phyloP scores from a whole-genome alignment of 805 yeast species.

The Candida piceae region DNA sequence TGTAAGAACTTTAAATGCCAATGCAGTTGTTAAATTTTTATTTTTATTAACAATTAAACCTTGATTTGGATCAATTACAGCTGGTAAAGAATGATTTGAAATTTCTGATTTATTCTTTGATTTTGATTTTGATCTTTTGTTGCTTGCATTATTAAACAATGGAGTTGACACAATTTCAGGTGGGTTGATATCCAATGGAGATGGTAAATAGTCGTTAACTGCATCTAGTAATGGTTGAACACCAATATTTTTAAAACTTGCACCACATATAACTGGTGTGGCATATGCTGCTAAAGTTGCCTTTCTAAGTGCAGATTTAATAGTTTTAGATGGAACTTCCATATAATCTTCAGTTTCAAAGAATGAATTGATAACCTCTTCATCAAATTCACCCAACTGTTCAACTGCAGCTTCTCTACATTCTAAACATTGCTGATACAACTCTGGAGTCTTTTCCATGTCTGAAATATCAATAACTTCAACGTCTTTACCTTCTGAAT shows the following conservation, averaged over 20 bases:
- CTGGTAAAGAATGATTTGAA: slow-evolving; percentile 24
- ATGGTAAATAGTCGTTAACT: slow-evolving; percentile 69
- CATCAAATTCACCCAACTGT: slow-evolving; percentile 79
- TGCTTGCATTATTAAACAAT: slow-evolving; percentile 9
- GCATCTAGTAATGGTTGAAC: slow-evolving; percentile 93
- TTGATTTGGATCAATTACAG: slow-evolving; percentile 32
- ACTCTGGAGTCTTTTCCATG: slow-evolving; percentile 25
- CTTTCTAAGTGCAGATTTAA: slow-evolving; percentile 57
- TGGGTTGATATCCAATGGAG: slow-evolving; percentile 59
- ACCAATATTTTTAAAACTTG: slow-evolving; percentile 88
- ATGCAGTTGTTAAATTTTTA: slow-evolving; percentile 62
- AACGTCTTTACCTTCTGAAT: slow-evolving; percentile 46
- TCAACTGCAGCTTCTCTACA: slow-evolving; percentile 78
- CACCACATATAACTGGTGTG: slow-evolving; percentile 86
- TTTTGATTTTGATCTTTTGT: slow-evolving; percentile 15
- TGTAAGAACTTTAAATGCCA: slow-evolving; percentile 88
- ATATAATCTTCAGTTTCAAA: slow-evolving; percentile 71
- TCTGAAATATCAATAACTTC: slow-evolving; percentile 39
- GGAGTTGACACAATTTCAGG: slow-evolving; percentile 44
- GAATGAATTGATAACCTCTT: slow-evolving; percentile 68
- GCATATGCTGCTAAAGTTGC: slow-evolving; percentile 56
- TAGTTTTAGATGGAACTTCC: slow-evolving; percentile 48
- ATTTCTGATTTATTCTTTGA: slow-evolving; percentile 8
- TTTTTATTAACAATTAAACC: slow-evolving; percentile 54
- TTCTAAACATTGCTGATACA: slow-evolving; percentile 43